phyloP scores from a whole-genome alignment of 352 stramenopile genomes.

The Salisapilia sapeloensis region DNA sequence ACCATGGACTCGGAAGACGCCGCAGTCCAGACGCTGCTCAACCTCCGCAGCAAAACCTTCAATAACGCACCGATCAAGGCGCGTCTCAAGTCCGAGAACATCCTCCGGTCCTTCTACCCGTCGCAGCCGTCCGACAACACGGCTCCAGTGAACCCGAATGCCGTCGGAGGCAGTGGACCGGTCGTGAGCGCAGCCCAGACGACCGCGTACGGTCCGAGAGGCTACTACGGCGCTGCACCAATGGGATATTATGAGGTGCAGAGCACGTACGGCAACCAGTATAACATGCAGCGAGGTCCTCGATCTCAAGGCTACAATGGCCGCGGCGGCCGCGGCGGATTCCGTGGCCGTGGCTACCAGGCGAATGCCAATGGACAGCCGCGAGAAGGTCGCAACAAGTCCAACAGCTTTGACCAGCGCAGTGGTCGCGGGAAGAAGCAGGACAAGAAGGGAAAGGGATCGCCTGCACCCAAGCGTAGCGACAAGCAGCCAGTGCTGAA shows the following conservation, averaged over 20 bases:
- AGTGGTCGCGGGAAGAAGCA: slow-evolving; percentile 34
- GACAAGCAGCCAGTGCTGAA: slow-evolving; percentile 69
- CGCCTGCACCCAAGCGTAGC: slow-evolving; percentile 11
- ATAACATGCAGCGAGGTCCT: slow-evolving; percentile 20
- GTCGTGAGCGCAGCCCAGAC: slow-evolving; percentile 12
- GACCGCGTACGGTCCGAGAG: slow-evolving; percentile 28
- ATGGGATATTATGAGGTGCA: slow-evolving; percentile 54
- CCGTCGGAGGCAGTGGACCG: neutral
- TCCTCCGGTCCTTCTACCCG: slow-evolving; percentile 85
- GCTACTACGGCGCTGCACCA: slow-evolving; percentile 42
- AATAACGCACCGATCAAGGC: slow-evolving; percentile 81
- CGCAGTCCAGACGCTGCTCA: slow-evolving; percentile 70
- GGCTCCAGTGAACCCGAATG: no score
- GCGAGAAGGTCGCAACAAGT: slow-evolving; percentile 30
- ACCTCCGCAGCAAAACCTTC: slow-evolving; percentile 81
- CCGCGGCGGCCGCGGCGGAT: slow-evolving; percentile 11
- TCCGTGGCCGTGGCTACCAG: slow-evolving; percentile 8
- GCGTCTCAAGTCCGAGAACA: slow-evolving; percentile 85
- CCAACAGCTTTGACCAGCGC: slow-evolving; percentile 33
- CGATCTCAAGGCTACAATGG: slow-evolving; percentile 7
- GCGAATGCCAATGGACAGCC: slow-evolving; percentile 7
- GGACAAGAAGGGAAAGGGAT: slow-evolving; percentile 31
- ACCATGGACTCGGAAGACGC: slow-evolving; percentile 80
- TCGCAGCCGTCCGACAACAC: slow-evolving; percentile 38
- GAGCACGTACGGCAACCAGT: slow-evolving; percentile 29